A percentile compares a stretch with the other conserved stretches of the same genome.
These are phyloP conservation scores for Hygrocybe punicea DNA, from an alignment of 768 basidiomycete genomes.

Conservation along the genomic window DNA sequence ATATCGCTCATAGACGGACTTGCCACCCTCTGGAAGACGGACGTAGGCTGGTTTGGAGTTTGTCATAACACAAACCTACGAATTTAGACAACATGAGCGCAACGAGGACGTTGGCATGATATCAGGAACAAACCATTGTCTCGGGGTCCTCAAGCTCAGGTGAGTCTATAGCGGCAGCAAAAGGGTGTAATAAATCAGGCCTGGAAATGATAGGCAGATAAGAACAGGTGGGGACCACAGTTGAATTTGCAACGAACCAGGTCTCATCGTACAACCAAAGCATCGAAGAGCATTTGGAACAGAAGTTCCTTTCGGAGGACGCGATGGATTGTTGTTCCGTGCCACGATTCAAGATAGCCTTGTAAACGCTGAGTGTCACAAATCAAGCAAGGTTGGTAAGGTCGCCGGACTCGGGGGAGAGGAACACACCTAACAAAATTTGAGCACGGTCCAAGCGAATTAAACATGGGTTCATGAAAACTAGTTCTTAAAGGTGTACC, in stretches of 20 bases:
- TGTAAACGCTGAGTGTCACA: constrained; percentile 47
- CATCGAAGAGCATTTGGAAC: constrained; percentile 61
- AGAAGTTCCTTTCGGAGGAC: constrained; percentile 60
- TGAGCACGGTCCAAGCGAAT: too few relatives aligned
- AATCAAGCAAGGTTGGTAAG: too few relatives aligned
- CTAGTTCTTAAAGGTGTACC: not conserved
- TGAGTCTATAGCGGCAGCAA: constrained; percentile 62
- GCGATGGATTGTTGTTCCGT: constrained; percentile 47
- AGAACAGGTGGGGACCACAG: too few relatives aligned
- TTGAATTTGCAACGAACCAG: constrained; percentile 39
- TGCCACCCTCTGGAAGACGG: constrained; percentile 57
- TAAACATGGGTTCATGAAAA: not conserved
- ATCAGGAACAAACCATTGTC: constrained; percentile 43
- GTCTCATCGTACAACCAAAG: constrained; percentile 58
- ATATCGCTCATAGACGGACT: constrained; percentile 45
- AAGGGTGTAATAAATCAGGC: constrained; percentile 65
- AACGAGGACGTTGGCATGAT: not conserved
- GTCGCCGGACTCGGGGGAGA: too few relatives aligned
- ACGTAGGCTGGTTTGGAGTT: constrained; percentile 58
- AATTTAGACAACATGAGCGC: not conserved
- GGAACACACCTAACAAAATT: too few relatives aligned
- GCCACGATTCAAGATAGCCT: constrained; percentile 57
- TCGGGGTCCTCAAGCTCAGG: constrained; percentile 53
- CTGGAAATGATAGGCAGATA: constrained; percentile 28
- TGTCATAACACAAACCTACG: constrained; percentile 44